Conservation (phyloP, 768 basidiomycete genomes). For the Tremella fuciformis region DNA sequence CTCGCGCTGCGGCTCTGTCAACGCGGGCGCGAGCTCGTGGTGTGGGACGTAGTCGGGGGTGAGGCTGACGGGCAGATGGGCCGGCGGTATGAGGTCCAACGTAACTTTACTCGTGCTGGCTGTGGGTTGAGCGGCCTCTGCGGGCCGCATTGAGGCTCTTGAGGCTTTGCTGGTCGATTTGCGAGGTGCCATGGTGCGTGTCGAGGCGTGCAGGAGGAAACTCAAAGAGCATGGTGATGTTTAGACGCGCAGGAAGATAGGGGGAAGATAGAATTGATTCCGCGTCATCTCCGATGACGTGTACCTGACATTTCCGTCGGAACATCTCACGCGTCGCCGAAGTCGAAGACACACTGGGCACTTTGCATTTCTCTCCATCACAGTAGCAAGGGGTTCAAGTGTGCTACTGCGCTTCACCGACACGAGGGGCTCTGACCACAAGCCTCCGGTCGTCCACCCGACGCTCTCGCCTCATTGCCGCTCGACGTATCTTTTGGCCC, state of each 20-base stretch:
- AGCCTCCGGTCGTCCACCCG: no score
- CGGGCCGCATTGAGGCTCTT: neutral
- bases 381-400: no score
- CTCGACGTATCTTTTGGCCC: no score
- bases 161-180: constrained; percentile 16
- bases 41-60: constrained; percentile 34
- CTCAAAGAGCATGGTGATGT: neutral
- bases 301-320: neutral
- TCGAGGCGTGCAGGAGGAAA: neutral
- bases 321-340: neutral
- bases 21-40: neutral
- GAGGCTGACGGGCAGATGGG: constrained; percentile 27
- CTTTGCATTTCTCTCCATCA: no score
- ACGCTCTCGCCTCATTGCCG: no score
- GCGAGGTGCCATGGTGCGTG: constrained; percentile 24
- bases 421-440: no score
- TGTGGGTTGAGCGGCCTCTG: neutral
- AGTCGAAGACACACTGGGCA: no score
- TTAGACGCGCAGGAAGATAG: neutral
- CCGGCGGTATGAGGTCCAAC: constrained; percentile 21
- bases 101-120: constrained; percentile 25
- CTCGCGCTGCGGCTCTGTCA: constrained; percentile 35
- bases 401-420: no score
- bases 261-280: neutral
- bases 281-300: neutral